Evolutionary conservation across 768 basidiomycete genomes (phyloP).

Genomic region (Trametes coccinea): DNA sequence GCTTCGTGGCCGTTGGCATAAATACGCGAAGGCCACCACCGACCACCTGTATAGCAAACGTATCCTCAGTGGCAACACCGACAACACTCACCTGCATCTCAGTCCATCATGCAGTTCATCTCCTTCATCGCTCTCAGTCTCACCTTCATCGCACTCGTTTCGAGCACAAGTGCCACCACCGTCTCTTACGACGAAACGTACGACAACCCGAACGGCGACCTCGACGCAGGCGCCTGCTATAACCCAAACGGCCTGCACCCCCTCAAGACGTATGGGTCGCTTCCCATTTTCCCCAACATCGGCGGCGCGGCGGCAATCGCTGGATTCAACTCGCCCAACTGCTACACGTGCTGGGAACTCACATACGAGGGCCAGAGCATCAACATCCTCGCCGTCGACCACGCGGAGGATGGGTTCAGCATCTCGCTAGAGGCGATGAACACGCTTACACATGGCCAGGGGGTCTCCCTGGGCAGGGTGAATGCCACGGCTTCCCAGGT

Average conservation of each 20-base stretch:
- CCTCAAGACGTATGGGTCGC: conserved; percentile 39
- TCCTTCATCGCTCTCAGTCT: conserved; percentile 22
- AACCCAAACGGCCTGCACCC: conserved; percentile 36
- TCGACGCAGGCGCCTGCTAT: conserved; percentile 39
- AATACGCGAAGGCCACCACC: conserved; percentile 6
- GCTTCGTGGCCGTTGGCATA: neutral
- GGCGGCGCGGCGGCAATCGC: conserved; percentile 36
- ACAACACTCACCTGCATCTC: too few relatives aligned
- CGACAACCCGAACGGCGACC: conserved; percentile 32
- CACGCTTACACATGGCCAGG: conserved; percentile 41
- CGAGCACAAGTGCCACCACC: conserved; percentile 23
- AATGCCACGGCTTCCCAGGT: conserved; percentile 46
- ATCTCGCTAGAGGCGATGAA: conserved; percentile 39
- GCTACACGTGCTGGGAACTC: conserved; percentile 39
- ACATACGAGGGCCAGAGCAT: conserved; percentile 29
- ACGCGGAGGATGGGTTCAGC: conserved; percentile 35
- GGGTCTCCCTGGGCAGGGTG: conserved; percentile 48
- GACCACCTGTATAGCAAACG: conserved; percentile 8
- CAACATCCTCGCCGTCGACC: conserved; percentile 35
- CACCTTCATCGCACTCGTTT: conserved; percentile 20
- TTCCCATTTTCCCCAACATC: conserved; percentile 40
- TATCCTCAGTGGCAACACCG: neutral
- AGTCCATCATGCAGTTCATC: conserved; percentile 31
- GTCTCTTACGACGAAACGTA: conserved; percentile 42
- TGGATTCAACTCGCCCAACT: conserved; percentile 32